Evolutionary conservation across 805 yeast genomes (phyloP), one percentile per base, ranked within the genome.

Genomic region (Saccharomycopsis fodiens): DNA sequence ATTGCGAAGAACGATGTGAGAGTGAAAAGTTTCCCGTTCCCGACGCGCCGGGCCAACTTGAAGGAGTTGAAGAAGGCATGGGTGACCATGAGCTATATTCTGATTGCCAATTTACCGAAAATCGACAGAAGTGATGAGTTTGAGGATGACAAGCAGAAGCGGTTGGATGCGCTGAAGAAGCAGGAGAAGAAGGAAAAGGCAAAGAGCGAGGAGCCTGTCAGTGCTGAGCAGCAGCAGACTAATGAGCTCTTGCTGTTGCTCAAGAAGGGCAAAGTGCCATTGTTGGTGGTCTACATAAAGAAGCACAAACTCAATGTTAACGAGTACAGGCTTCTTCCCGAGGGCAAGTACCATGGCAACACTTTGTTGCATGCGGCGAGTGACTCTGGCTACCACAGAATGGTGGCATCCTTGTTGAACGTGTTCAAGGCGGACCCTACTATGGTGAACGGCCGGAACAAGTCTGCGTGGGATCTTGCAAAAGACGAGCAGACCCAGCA

Each of bases 11-110:
- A 65, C 29, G 97, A 91, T 58, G 52, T 66, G 0, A 70, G 96
- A 52, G 62, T 93, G 4, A 76, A 74, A 51, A 62, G 69, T 2
- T 78, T 91, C 58, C 98, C 98, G 1, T 88, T 93, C 64, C 82
- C 96, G 0, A 91, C 98, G 0, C 77, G 76, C 46, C 72, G 96
- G 53, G 95, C 97, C 1, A 89, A 96, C 0, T 70, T 82, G 0
- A 65, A 76, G 2, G 97, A 89, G 59, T 65, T 93, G 54, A 85
- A 80, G 56, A 73, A 78, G 40, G 87, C 94, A 0, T 93, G 97
- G 97, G 69, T 75, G 22, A 81, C 82, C 53, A 66, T 93, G 47
- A 69, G 88, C 0, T 78, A 81, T 53, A 63, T 85, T 53, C 65
- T 68, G 34, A 59, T 76, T 1, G 61, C 73, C 4, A 74, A 75